Percentiles rank a stretch among this genome's conserved stretches.
These are phyloP conservation scores for Malassezia vespertilionis DNA, from an alignment of 1,284 basidiomycete genomes.

Conservation along the genomic window DNA sequence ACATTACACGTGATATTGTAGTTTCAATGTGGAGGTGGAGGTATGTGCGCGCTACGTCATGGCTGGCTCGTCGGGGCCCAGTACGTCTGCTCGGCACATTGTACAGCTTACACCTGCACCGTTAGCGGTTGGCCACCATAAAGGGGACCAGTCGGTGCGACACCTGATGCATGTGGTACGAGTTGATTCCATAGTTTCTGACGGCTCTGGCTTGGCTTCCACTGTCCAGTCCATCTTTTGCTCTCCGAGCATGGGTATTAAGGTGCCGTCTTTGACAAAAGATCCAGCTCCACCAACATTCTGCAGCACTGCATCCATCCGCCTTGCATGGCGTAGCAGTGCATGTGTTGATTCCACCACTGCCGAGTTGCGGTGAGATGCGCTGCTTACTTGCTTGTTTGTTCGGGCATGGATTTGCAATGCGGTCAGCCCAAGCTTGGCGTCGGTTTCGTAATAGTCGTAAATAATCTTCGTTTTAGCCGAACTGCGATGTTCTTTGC, in stretches of 20 bases:
- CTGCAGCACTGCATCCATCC: slow-evolving; percentile 21
- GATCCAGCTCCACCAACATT: slow-evolving; percentile 3
- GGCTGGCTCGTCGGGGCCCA: neutral
- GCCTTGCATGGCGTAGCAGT: slow-evolving; percentile 29
- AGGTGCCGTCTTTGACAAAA: neutral
- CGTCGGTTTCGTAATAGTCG: slow-evolving; percentile 69
- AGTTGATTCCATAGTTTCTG: neutral
- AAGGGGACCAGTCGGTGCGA: slow-evolving; percentile 9
- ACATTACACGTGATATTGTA: neutral
- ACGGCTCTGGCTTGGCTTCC: neutral
- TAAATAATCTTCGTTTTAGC: slow-evolving; percentile 58
- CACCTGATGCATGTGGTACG: slow-evolving; percentile 1
- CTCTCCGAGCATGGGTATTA: neutral
- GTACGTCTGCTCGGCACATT: neutral
- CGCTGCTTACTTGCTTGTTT: slow-evolving; percentile 61
- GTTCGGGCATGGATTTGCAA: slow-evolving; percentile 70
- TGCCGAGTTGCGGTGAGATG: slow-evolving; percentile 8
- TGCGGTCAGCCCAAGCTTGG: slow-evolving; percentile 68
- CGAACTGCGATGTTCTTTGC: slow-evolving; percentile 63
- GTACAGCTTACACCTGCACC: slow-evolving; percentile 1
- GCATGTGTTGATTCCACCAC: slow-evolving; percentile 28
- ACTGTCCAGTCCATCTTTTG: neutral
- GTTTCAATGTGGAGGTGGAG: neutral
- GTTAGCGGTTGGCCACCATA: slow-evolving; percentile 11
- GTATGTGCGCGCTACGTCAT: neutral